A percentile compares a stretch with the other conserved stretches of the same genome.
Conservation (phyloP, 345 rosid genomes). For the Gossypium turneri region DNA sequence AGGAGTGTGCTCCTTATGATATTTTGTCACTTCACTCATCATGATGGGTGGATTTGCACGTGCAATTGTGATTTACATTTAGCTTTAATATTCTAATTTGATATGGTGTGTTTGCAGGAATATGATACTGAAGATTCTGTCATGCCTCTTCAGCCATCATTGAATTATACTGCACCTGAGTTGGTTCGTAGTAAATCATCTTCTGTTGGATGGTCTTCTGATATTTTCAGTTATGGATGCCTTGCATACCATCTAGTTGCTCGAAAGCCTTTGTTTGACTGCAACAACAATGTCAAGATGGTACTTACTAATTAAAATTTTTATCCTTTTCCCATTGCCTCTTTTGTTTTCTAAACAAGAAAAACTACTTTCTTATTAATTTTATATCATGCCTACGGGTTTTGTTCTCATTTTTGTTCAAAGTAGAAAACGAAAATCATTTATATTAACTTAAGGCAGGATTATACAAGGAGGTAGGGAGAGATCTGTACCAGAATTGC, state of each 20-base stretch:
- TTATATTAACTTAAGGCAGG: neutral
- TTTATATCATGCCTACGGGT: neutral
- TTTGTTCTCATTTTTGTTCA: neutral
- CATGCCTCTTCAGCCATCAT: constrained; percentile 86
- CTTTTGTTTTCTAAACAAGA: neutral
- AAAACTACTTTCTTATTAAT: neutral
- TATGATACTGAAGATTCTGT: constrained; percentile 91
- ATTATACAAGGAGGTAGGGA: neutral
- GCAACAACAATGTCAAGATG: constrained; percentile 98
- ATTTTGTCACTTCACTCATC: neutral
- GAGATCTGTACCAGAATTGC: neutral
- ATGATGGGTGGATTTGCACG: neutral
- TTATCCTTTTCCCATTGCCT: constrained; percentile 6
- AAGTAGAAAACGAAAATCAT: neutral
- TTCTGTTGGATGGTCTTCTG: constrained; percentile 71
- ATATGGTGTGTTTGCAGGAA: constrained; percentile 48
- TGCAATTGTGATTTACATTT: neutral
- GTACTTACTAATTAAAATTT: constrained; percentile 33
- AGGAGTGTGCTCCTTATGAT: neutral
- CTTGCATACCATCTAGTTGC: constrained; percentile 87
- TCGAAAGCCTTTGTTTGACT: constrained; percentile 83
- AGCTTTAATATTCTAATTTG: constrained; percentile 16
- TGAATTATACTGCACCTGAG: constrained; percentile 95
- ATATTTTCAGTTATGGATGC: constrained; percentile 95
- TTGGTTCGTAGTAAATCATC: constrained; percentile 68